A percentile compares a stretch with the other conserved stretches of the same genome.
Evolutionary conservation across 2,329 filamentous ascomycete genomes (phyloP).

Genomic region (Rhexocercosporidium sp.): DNA sequence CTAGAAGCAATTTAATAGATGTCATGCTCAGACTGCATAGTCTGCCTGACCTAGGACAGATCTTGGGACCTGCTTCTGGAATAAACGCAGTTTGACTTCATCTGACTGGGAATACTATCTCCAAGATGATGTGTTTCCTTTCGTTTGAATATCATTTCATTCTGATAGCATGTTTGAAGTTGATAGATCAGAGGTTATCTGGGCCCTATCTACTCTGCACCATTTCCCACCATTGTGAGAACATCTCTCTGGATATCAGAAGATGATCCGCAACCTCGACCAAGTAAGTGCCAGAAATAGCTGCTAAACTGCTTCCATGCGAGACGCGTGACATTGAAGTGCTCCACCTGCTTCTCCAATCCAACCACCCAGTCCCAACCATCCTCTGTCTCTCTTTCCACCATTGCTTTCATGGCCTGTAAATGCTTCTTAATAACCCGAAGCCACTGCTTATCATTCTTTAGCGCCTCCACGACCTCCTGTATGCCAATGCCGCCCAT

Average conservation of each 20-base stretch:
- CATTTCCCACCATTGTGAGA: too few species aligned
- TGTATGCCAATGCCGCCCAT: not conserved
- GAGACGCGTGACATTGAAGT: too few species aligned
- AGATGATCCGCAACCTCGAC: not conserved
- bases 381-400: not conserved
- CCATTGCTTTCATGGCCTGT: not conserved
- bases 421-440: not conserved
- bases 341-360: not conserved
- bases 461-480: not conserved
- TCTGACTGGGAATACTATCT: too few species aligned
- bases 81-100: too few species aligned
- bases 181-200: not conserved
- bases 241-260: not conserved
- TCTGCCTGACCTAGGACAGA: too few species aligned
- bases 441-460: not conserved
- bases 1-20: too few species aligned
- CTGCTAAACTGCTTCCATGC: not conserved
- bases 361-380: not conserved
- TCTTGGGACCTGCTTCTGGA: too few species aligned
- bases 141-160: too few species aligned
- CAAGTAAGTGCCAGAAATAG: not conserved
- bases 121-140: too few species aligned
- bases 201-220: not conserved
- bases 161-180: too few species aligned
- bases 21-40: too few species aligned